These are phyloP conservation scores for Corchorus capsularis DNA, from an alignment of 345 rosid species.

Conservation along the genomic window DNA sequence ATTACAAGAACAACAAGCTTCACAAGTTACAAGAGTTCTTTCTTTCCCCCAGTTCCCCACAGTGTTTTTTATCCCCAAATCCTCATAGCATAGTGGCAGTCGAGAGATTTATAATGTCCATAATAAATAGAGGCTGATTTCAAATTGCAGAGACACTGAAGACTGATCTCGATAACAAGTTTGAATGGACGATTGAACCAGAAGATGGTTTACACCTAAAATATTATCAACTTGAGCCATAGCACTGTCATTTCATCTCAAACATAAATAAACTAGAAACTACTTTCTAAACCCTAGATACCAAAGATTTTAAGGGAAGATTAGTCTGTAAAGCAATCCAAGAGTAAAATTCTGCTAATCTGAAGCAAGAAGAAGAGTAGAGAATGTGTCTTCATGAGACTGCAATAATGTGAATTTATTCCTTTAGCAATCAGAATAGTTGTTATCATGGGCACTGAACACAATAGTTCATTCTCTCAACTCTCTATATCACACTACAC, in stretches of 20 bases:
- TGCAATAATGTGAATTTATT: neutral
- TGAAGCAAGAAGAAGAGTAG: neutral
- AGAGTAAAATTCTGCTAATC: neutral
- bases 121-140: neutral
- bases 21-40: neutral
- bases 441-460: neutral
- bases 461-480: conserved; percentile 6
- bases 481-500: neutral
- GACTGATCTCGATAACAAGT: neutral
- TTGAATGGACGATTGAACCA: neutral
- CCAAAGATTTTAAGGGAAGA: neutral
- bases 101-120: neutral
- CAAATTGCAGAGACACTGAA: neutral
- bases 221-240: conserved; percentile 4
- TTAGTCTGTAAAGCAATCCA: neutral
- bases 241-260: neutral
- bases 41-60: neutral
- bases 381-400: conserved; percentile 1
- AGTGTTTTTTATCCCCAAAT: neutral
- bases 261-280: conserved; percentile 1
- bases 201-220: neutral
- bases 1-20: neutral
- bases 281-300: neutral
- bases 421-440: neutral
- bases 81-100: neutral